Conservation (phyloP, 805 yeast genomes). For the Cephaloascus albidus region DNA sequence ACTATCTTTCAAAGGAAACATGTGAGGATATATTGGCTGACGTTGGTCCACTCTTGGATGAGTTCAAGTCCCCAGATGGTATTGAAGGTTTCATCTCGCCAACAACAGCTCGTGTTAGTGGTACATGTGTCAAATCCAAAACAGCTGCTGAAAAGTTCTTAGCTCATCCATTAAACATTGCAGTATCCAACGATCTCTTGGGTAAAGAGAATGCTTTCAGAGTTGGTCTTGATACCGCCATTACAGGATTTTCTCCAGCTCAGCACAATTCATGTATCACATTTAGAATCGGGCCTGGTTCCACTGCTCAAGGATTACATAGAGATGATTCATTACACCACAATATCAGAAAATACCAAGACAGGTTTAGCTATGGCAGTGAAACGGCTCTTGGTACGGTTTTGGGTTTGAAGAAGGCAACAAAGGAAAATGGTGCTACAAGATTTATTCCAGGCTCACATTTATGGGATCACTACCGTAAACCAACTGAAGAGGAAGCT, state of each 20-base stretch:
- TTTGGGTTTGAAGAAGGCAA: slow-evolving; percentile 8
- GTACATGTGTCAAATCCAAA: slow-evolving; percentile 10
- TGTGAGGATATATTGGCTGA: slow-evolving; percentile 9
- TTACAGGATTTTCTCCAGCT: slow-evolving; percentile 11
- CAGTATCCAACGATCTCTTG: slow-evolving; percentile 9
- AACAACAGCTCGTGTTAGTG: slow-evolving; percentile 12
- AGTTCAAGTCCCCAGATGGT: too few relatives aligned
- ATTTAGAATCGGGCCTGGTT: slow-evolving; percentile 12
- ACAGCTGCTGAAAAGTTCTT: slow-evolving; percentile 8
- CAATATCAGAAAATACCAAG: slow-evolving; percentile 7
- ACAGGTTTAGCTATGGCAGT: slow-evolving; percentile 5
- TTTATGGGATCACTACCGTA: too few relatives aligned
- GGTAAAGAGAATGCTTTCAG: slow-evolving; percentile 10
- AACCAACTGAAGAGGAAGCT: slow-evolving; percentile 1
- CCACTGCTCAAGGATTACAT: slow-evolving; percentile 9
- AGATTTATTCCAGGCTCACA: slow-evolving; percentile 4
- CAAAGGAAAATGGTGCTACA: slow-evolving; percentile 4
- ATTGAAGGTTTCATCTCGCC: too few relatives aligned
- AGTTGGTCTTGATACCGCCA: slow-evolving; percentile 10
- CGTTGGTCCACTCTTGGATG: slow-evolving; percentile 11
- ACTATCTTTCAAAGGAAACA: slow-evolving; percentile 6
- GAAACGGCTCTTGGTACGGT: slow-evolving; percentile 9
- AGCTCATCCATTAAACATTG: slow-evolving; percentile 8
- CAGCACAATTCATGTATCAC: slow-evolving; percentile 10
- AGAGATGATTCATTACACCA: slow-evolving; percentile 12